phyloP scores from a whole-genome alignment of 306 rosid genomes.

The Fragaria ananassa region DNA sequence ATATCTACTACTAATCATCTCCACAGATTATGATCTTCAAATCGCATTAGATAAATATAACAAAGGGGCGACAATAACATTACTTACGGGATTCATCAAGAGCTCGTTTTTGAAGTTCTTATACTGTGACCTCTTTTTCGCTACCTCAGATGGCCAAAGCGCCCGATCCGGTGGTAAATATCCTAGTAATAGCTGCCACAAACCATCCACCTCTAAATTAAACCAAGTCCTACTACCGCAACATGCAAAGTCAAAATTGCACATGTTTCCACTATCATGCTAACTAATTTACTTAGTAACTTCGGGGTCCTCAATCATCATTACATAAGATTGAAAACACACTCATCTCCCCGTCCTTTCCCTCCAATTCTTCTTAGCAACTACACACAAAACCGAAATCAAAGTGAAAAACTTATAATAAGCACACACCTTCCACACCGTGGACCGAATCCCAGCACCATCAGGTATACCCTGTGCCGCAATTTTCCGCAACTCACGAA shows the following conservation, averaged over 20 bases:
- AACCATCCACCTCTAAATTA: conserved; percentile 3
- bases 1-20: not conserved
- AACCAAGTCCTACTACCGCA: not conserved
- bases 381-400: not conserved
- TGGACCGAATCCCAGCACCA: conserved; percentile 84
- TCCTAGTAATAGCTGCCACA: conserved; percentile 74
- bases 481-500: conserved; percentile 61
- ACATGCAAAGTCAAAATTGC: not conserved
- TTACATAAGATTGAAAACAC: not conserved
- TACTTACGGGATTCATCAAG: conserved; percentile 97
- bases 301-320: not conserved
- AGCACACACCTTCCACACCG: conserved; percentile 91
- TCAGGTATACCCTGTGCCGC: conserved; percentile 92
- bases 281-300: not conserved
- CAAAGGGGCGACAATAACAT: conserved; percentile 10
- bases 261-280: not conserved
- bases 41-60: not conserved
- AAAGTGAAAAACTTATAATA: not conserved
- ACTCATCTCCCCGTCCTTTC: not conserved
- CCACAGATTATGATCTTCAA: not conserved
- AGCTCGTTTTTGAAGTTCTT: conserved; percentile 88
- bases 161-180: conserved; percentile 82
- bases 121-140: conserved; percentile 88
- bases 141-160: conserved; percentile 82
- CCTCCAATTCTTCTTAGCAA: not conserved